Percentiles rank a stretch among this genome's conserved stretches.
Evolutionary conservation across 2,329 filamentous ascomycete species (phyloP).

Genomic region (Neurospora sp.): DNA sequence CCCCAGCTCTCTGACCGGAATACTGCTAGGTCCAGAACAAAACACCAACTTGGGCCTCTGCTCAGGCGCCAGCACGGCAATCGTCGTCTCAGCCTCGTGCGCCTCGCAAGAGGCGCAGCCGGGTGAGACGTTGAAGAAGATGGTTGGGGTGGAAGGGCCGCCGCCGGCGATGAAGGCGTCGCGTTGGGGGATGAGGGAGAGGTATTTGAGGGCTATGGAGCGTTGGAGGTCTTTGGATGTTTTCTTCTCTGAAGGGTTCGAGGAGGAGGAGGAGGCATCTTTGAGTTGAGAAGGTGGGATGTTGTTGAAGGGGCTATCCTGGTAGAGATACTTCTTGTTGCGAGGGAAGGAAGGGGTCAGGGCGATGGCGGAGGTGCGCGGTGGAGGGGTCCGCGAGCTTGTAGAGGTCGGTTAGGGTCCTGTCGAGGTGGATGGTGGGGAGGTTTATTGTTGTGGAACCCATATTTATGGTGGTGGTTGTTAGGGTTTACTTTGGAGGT

Average conservation of each 20-base stretch:
- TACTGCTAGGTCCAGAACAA: slow-evolving; percentile 20
- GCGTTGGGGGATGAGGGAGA: slow-evolving; percentile 27
- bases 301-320: slow-evolving; percentile 24
- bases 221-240: slow-evolving; percentile 11
- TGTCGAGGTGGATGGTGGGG: slow-evolving; percentile 25
- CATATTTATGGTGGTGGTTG: background rate
- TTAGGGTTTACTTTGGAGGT: background rate
- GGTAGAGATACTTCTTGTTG: slow-evolving; percentile 28
- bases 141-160: slow-evolving; percentile 10
- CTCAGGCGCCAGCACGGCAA: slow-evolving; percentile 18
- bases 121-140: slow-evolving; percentile 22
- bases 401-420: slow-evolving; percentile 27
- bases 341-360: slow-evolving; percentile 22
- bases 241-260: background rate
- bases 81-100: slow-evolving; percentile 23
- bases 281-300: slow-evolving; percentile 12
- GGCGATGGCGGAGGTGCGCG: slow-evolving; percentile 13
- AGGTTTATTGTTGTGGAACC: slow-evolving; percentile 9
- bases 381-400: slow-evolving; percentile 15
- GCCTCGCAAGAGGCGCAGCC: slow-evolving; percentile 13
- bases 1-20: slow-evolving; percentile 17
- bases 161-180: slow-evolving; percentile 24
- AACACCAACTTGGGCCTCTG: slow-evolving; percentile 26
- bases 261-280: background rate
- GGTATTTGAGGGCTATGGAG: slow-evolving; percentile 24